Evolutionary conservation across 169 alveolate genomes (phyloP), one percentile per base, ranked within the genome.

Genomic region (Plasmodium gaboni): DNA sequence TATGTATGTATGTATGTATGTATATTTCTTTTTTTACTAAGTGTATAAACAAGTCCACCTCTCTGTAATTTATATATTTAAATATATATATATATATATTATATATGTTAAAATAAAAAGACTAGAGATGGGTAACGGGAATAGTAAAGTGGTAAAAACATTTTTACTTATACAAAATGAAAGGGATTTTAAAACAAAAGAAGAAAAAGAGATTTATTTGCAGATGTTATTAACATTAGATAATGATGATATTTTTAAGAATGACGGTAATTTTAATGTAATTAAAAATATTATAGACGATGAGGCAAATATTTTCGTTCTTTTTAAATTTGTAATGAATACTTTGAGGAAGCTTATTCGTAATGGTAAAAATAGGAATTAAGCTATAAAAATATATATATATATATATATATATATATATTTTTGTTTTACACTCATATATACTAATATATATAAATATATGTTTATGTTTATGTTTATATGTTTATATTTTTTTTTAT

Each of bases 241-340:
- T 28, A 38, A 38, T 38, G 46, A 51, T 51, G 57, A 59, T 26
- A 24, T n/a, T 71, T 61, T 83, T n/a, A 50, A 46, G 26, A 76
- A n/a, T 53, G 65, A 68, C 6, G 48, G 28, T 13, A 72, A 83
- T 60, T 68, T 83, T 71, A 55, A 60, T 17, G 8, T 32, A 51
- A 19, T 32, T 1, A 68, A 83, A 26, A 38, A 60, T 44, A 46
- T 68, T 60, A n/a, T 83, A 68, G 85, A 83, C 53, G 53, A 83
- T 83, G 64, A 28, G n/a, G 26, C 15, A 9, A 53, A 61, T 26
- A 12, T 65, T 24, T 5, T 22, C 5, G n/a, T 50, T 2, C 28
- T 83, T n/a, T 83, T 83, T 71, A 67, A 51, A 55, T 83, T 83
- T 61, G 53, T 83, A 32, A 83, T 83, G 55, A 53, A n/a, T 48